A percentile compares a stretch with the other conserved stretches of the same genome.
Evolutionary conservation across 441 rosid species (phyloP).

Genomic region (Brassica balearica): DNA sequence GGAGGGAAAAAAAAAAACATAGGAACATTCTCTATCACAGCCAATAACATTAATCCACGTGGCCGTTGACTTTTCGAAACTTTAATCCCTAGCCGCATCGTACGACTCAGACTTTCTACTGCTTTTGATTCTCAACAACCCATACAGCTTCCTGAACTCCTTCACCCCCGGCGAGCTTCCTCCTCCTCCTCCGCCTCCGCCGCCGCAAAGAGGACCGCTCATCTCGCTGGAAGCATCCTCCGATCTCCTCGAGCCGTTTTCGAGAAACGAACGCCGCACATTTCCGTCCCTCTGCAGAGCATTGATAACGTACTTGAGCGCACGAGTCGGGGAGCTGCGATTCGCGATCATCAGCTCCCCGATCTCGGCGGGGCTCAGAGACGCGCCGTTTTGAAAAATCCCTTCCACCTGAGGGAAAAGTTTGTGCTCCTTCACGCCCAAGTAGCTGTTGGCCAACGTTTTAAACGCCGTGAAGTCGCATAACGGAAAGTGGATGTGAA

Average conservation of each 20-base stretch:
- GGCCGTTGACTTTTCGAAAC: conserved; percentile 7
- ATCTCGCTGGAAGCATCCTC: conserved; percentile 46
- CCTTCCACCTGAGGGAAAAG: conserved; percentile 63
- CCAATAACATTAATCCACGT: conserved; percentile 26
- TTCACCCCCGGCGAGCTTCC: conserved; percentile 59
- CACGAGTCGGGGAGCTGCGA: conserved; percentile 34
- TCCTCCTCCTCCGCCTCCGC: conserved; percentile 44
- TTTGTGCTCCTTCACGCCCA: conserved; percentile 60
- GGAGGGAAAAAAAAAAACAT: no score
- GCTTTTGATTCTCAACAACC: conserved; percentile 64
- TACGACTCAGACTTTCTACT: conserved; percentile 50
- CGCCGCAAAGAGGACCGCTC: conserved; percentile 55
- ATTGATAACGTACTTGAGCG: no score
- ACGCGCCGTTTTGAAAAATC: conserved; percentile 55
- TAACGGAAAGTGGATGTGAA: conserved; percentile 57
- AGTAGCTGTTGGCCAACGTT: conserved; percentile 52
- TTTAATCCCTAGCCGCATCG: conserved; percentile 39
- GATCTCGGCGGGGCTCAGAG: conserved; percentile 59
- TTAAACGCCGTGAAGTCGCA: conserved; percentile 65
- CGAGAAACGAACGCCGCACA: conserved; percentile 39
- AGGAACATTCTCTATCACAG: conserved; percentile 8
- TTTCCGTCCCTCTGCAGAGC: conserved; percentile 10
- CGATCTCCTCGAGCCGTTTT: conserved; percentile 9
- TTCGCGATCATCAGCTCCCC: conserved; percentile 64
- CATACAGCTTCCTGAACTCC: conserved; percentile 73